These are phyloP conservation scores for Yamadazyma songkhlaensis DNA, from an alignment of 1,139 yeast species.

Conservation along the genomic window DNA sequence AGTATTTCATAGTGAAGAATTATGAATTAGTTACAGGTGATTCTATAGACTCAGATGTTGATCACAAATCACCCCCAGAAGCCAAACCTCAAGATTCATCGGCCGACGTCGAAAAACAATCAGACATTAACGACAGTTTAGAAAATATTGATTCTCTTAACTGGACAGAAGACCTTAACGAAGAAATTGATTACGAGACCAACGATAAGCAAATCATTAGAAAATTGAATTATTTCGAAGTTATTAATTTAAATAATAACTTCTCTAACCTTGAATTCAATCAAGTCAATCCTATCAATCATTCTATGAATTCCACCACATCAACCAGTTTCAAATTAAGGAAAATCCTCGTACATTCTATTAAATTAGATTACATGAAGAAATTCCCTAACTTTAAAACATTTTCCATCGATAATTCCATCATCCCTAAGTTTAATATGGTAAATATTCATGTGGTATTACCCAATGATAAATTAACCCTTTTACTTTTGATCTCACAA, in stretches of 20 bases:
- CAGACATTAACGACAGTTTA: not conserved
- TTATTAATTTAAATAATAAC: conserved; percentile 22
- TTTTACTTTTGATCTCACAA: conserved; percentile 12
- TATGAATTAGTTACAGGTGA: not conserved
- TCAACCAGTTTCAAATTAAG: conserved; percentile 31
- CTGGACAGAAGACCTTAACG: conserved; percentile 17
- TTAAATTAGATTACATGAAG: conserved; percentile 24
- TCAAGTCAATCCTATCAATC: conserved; percentile 13
- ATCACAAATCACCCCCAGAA: too few relatives aligned
- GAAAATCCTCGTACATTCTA: conserved; percentile 29
- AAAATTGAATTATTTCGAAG: conserved; percentile 24
- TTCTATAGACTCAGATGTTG: not conserved
- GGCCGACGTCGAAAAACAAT: too few relatives aligned
- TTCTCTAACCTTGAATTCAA: conserved; percentile 24
- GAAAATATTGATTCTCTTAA: conserved; percentile 8
- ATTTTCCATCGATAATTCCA: conserved; percentile 11
- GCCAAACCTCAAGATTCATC: too few relatives aligned
- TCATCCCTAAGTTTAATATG: conserved; percentile 7
- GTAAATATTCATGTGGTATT: conserved; percentile 14
- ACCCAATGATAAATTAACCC: conserved; percentile 21
- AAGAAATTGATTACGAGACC: conserved; percentile 16
- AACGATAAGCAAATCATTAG: conserved; percentile 12
- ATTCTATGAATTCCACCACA: conserved; percentile 4
- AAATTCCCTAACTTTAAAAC: conserved; percentile 18
- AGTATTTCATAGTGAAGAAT: conserved; percentile 21